Conservation (phyloP, 495 filamentous ascomycete species). For the Annulohypoxylon nitens region DNA sequence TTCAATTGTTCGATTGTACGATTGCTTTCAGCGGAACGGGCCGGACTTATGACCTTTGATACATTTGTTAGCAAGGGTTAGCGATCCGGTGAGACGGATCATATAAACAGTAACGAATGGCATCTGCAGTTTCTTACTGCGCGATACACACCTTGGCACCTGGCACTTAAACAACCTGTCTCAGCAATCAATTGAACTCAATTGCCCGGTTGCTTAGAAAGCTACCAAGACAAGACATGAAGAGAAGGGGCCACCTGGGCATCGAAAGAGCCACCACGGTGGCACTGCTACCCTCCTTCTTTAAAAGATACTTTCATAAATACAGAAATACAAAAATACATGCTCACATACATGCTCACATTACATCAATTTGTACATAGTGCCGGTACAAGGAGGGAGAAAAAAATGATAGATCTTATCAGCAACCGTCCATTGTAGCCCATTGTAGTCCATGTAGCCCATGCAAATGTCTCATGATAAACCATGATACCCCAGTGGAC, state of each 20-base stretch:
- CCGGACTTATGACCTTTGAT: constrained; percentile 19
- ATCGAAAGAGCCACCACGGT: constrained; percentile 37
- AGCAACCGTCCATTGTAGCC: constrained; percentile 20
- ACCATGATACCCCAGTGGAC: constrained; percentile 7
- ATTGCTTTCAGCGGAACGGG: constrained; percentile 36
- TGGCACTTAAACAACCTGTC: too few relatives aligned
- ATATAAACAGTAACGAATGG: constrained; percentile 18
- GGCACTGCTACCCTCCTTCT: constrained; percentile 41
- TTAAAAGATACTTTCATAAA: background rate
- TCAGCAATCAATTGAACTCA: too few relatives aligned
- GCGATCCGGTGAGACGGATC: constrained; percentile 1
- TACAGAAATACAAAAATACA: background rate
- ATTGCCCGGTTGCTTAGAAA: background rate
- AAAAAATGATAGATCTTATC: constrained; percentile 46
- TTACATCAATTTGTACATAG: background rate
- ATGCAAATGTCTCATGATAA: constrained; percentile 46
- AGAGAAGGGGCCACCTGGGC: background rate
- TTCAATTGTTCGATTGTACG: background rate
- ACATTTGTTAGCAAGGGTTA: constrained; percentile 33
- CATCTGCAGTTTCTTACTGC: constrained; percentile 14
- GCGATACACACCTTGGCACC: too few relatives aligned
- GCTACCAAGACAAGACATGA: background rate
- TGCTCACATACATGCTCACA: background rate
- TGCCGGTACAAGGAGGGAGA: background rate
- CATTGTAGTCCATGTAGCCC: background rate